Evolutionary conservation across 1,284 basidiomycete species (phyloP).

Genomic region (Violaceomyces palustris): DNA sequence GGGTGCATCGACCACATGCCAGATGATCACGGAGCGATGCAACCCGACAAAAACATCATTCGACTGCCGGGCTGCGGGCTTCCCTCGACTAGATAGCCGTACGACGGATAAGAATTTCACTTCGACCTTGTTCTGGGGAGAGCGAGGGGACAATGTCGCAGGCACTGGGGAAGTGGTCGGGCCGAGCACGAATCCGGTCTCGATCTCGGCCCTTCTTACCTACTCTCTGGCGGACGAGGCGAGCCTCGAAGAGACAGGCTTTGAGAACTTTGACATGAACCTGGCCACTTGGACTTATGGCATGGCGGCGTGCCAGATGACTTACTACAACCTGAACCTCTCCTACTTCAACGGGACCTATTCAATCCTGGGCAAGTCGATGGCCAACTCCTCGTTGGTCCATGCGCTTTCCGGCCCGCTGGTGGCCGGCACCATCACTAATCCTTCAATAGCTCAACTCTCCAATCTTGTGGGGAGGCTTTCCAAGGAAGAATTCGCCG

Average conservation of each 20-base stretch:
- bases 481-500: slow-evolving; percentile 1
- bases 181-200: slow-evolving; percentile 4
- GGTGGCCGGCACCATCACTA: slow-evolving; percentile 1
- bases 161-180: not conserved
- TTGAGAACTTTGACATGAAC: not conserved
- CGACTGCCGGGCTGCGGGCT: slow-evolving; percentile 4
- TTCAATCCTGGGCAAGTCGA: not conserved
- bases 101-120: too few species aligned
- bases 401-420: slow-evolving; percentile 8
- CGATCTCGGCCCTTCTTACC: not conserved
- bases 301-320: slow-evolving; percentile 1
- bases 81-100: not conserved
- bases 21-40: slow-evolving; percentile 7
- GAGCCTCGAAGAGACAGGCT: not conserved
- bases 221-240: not conserved
- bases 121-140: too few species aligned
- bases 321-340: slow-evolving; percentile 1
- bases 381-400: slow-evolving; percentile 1
- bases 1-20: slow-evolving; percentile 2
- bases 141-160: too few species aligned
- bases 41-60: not conserved
- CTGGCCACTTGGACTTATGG: slow-evolving; percentile 1
- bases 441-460: slow-evolving; percentile 1
- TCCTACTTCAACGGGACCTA: slow-evolving; percentile 11
- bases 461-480: slow-evolving; percentile 1